phyloP scores from a whole-genome alignment of 345 rosid genomes.

The Arabidopsis arenosa region DNA sequence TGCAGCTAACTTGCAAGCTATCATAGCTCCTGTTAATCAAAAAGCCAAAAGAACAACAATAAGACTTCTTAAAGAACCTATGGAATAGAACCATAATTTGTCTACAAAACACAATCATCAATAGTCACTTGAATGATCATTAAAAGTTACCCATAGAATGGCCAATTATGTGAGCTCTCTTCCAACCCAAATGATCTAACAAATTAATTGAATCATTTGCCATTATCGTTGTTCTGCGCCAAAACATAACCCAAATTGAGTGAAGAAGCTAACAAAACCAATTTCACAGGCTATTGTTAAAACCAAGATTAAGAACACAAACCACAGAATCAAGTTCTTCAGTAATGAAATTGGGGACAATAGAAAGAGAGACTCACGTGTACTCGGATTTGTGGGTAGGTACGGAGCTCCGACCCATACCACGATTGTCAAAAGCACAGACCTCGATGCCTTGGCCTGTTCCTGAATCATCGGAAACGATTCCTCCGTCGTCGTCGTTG shows the following conservation, averaged over 20 bases:
- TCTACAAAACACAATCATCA: background rate
- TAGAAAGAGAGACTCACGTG: conserved; percentile 60
- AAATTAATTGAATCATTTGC: conserved; percentile 84
- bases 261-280: conserved; percentile 1
- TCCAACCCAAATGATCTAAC: conserved; percentile 94
- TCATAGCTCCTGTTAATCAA: conserved; percentile 80
- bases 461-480: conserved; percentile 29
- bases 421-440: conserved; percentile 96
- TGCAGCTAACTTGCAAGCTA: conserved; percentile 92
- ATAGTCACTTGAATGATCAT: background rate
- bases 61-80: background rate
- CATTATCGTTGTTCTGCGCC: conserved; percentile 81
- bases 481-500: conserved; percentile 54
- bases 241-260: conserved; percentile 16
- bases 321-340: background rate
- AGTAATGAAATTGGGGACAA: background rate
- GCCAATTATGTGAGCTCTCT: conserved; percentile 80
- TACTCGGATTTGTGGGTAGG: conserved; percentile 71
- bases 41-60: conserved; percentile 25
- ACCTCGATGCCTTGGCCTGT: conserved; percentile 69
- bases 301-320: background rate
- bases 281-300: background rate
- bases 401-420: conserved; percentile 88
- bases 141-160: conserved; percentile 87
- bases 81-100: background rate